phyloP scores from a whole-genome alignment of 2,329 filamentous ascomycete genomes.

The Sporothrix variecibatus region DNA sequence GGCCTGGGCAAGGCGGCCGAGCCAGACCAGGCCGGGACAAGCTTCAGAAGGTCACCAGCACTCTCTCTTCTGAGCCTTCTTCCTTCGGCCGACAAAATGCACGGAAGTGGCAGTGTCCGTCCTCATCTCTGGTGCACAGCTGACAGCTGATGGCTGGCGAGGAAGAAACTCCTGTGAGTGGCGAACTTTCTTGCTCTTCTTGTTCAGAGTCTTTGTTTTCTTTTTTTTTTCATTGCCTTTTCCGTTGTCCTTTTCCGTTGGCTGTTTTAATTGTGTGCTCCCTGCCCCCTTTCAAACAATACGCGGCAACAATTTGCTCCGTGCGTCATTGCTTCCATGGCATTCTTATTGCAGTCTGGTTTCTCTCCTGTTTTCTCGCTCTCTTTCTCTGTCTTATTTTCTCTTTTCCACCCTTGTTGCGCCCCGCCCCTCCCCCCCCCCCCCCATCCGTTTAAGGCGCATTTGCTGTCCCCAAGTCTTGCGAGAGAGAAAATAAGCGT shows the following conservation, averaged over 20 bases:
- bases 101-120: neutral
- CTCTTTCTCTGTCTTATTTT: neutral
- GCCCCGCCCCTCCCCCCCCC: neutral
- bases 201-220: neutral
- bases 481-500: conserved; percentile 8
- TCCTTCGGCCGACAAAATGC: conserved; percentile 11
- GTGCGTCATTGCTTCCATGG: neutral
- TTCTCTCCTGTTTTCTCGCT: neutral
- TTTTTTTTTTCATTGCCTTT: neutral
- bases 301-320: neutral
- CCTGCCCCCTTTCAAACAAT: neutral
- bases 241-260: neutral
- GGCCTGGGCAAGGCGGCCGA: neutral
- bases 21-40: conserved; percentile 9
- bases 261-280: neutral
- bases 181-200: neutral
- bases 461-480: neutral
- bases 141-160: neutral
- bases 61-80: neutral
- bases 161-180: neutral
- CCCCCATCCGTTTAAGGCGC: neutral
- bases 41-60: conserved; percentile 1
- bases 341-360: neutral
- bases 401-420: neutral
- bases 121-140: neutral